Evolutionary conservation across 2,329 filamentous ascomycete species (phyloP).

Genomic region (Xylaria sp.): DNA sequence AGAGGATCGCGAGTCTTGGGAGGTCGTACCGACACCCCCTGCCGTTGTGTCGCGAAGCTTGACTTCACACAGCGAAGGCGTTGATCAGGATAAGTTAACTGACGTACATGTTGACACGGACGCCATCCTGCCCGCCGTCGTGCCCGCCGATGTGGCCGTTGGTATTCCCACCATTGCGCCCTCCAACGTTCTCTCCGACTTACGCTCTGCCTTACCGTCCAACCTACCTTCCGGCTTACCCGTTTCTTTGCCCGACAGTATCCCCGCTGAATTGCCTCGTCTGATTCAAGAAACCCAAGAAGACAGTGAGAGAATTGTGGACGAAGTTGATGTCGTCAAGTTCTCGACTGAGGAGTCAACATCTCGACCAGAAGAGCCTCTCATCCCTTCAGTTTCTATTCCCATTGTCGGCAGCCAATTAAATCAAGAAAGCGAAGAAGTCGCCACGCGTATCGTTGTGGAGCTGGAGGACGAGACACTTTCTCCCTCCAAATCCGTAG

Average conservation of each 20-base stretch:
- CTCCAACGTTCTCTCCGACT: background rate
- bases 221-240: no score
- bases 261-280: no score
- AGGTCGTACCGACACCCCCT: no score
- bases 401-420: background rate
- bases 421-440: slow-evolving; percentile 6
- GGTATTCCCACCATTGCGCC: background rate
- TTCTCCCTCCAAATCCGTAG: background rate
- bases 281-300: background rate
- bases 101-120: no score
- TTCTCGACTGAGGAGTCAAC: background rate
- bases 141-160: background rate
- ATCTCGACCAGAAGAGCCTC: background rate
- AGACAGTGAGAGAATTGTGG: background rate
- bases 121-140: no score
- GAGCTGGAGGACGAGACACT: background rate
- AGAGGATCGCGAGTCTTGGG: no score
- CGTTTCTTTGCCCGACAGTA: no score
- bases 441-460: background rate
- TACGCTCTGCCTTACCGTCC: background rate
- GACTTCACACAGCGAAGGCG: no score
- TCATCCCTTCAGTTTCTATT: background rate
- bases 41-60: no score
- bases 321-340: background rate
- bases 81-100: no score